A percentile compares a stretch with the other conserved stretches of the same genome.
Evolutionary conservation across 345 rosid genomes (phyloP).

Genomic region (Hevea brasiliensis): DNA sequence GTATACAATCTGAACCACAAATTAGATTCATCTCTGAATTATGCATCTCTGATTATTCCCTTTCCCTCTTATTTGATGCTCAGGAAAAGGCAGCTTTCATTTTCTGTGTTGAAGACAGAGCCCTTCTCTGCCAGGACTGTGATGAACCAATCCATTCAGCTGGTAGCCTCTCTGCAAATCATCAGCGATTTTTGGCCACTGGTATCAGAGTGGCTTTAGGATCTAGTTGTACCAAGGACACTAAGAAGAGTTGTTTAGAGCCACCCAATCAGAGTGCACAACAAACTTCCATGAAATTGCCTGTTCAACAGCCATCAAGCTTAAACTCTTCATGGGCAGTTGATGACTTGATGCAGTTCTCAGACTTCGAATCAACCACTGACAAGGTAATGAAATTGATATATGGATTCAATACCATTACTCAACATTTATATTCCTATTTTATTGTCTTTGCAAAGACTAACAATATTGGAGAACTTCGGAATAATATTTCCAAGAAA

Average conservation of each 20-base stretch:
- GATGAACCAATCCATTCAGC: constrained; percentile 78
- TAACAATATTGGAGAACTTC: no score
- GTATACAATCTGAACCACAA: no score
- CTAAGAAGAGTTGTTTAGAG: constrained; percentile 46
- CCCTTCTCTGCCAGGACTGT: constrained; percentile 83
- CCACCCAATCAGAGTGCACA: constrained; percentile 59
- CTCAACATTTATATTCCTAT: neutral
- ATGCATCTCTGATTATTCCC: neutral
- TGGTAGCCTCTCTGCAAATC: constrained; percentile 79
- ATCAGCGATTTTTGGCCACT: constrained; percentile 86
- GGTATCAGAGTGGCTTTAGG: constrained; percentile 82
- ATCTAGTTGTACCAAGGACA: constrained; percentile 53
- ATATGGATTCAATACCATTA: neutral
- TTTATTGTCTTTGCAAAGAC: no score
- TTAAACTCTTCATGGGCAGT: constrained; percentile 63
- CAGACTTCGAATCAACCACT: constrained; percentile 53
- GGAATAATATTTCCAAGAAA: no score
- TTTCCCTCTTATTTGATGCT: neutral
- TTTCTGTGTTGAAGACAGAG: constrained; percentile 97
- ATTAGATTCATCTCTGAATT: neutral
- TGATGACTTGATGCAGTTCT: constrained; percentile 71
- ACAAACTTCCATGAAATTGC: constrained; percentile 39
- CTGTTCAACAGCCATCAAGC: constrained; percentile 46
- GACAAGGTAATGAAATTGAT: constrained; percentile 58
- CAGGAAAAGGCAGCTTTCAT: constrained; percentile 98